Percentiles rank a stretch among this genome's conserved stretches.
These are phyloP conservation scores for Penicillium hesseltinei DNA, from an alignment of 2,329 filamentous ascomycete species.

Conservation along the genomic window DNA sequence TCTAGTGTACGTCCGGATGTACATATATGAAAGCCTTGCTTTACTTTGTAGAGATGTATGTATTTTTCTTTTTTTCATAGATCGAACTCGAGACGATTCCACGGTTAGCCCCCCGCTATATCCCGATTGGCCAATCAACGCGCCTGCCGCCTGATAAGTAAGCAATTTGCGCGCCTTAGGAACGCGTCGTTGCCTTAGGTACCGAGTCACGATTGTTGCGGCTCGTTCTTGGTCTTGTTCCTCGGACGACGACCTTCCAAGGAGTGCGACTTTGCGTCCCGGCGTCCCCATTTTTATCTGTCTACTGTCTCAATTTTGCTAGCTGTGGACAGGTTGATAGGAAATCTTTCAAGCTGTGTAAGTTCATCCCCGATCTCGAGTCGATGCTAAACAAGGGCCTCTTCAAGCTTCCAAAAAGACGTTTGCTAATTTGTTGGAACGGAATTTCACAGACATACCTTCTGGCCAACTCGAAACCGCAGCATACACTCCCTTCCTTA, in stretches of 20 bases:
- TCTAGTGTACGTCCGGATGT: not conserved
- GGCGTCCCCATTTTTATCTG: conserved; percentile 19
- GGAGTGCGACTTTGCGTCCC: conserved; percentile 25
- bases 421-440: conserved; percentile 6
- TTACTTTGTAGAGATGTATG: not conserved
- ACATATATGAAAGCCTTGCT: not conserved
- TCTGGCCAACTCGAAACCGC: not conserved
- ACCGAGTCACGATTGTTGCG: conserved; percentile 16
- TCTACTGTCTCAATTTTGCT: conserved; percentile 12
- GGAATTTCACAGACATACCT: conserved; percentile 12
- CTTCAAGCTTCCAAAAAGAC: not conserved
- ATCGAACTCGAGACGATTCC: conserved; percentile 3
- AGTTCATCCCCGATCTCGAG: conserved; percentile 16
- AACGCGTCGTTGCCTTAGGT: conserved; percentile 32
- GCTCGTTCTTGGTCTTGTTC: conserved; percentile 31
- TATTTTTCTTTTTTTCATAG: not conserved
- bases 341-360: conserved; percentile 28
- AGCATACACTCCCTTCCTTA: not conserved
- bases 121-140: conserved; percentile 12
- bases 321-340: conserved; percentile 19
- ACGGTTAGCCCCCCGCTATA: not conserved
- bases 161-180: conserved; percentile 22
- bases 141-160: conserved; percentile 8
- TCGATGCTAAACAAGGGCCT: conserved; percentile 10
- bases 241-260: conserved; percentile 35